A percentile compares a stretch with the other conserved stretches of the same genome.
phyloP scores from a whole-genome alignment of 2,329 filamentous ascomycete species.

The Uncinocarpus reesii region DNA sequence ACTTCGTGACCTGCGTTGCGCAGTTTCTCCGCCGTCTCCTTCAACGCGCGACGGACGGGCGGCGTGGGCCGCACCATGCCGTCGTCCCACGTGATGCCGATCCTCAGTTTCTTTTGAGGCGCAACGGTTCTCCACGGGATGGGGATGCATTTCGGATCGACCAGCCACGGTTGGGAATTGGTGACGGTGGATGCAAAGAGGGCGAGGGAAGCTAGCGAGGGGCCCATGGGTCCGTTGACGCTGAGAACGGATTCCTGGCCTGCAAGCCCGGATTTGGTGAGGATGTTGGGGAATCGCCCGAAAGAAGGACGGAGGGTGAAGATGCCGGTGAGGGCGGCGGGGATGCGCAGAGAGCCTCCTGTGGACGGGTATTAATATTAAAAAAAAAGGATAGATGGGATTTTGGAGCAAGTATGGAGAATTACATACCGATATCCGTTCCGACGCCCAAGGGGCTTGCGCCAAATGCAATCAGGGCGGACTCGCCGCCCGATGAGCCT shows the following conservation, averaged over 20 bases:
- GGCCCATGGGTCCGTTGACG: slow-evolving; percentile 33
- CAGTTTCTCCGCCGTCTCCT: slow-evolving; percentile 26
- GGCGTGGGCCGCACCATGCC: slow-evolving; percentile 48
- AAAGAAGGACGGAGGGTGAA: slow-evolving; percentile 46
- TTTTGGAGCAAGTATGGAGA: not conserved
- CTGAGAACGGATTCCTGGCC: slow-evolving; percentile 34
- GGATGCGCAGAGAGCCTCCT: slow-evolving; percentile 35
- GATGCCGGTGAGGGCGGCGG: slow-evolving; percentile 43
- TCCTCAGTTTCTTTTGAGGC: slow-evolving; percentile 30
- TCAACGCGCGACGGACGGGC: slow-evolving; percentile 31
- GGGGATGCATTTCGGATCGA: slow-evolving; percentile 31
- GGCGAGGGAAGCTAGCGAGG: slow-evolving; percentile 26
- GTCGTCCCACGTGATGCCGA: slow-evolving; percentile 38
- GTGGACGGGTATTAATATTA: not conserved
- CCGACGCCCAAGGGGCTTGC: slow-evolving; percentile 31
- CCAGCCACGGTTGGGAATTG: slow-evolving; percentile 28
- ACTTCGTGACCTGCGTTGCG: slow-evolving; percentile 31
- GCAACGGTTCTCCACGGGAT: slow-evolving; percentile 31
- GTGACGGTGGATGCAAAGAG: slow-evolving; percentile 30
- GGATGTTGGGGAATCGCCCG: slow-evolving; percentile 47
- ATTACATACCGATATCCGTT: slow-evolving; percentile 32
- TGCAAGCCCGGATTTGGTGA: slow-evolving; percentile 39
- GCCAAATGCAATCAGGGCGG: slow-evolving; percentile 28
- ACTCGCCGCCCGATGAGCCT: slow-evolving; percentile 33
- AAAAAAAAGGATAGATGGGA: not conserved